These are phyloP conservation scores for Peronosclerospora sorghi DNA, from an alignment of 352 stramenopile genomes.

Conservation along the genomic window DNA sequence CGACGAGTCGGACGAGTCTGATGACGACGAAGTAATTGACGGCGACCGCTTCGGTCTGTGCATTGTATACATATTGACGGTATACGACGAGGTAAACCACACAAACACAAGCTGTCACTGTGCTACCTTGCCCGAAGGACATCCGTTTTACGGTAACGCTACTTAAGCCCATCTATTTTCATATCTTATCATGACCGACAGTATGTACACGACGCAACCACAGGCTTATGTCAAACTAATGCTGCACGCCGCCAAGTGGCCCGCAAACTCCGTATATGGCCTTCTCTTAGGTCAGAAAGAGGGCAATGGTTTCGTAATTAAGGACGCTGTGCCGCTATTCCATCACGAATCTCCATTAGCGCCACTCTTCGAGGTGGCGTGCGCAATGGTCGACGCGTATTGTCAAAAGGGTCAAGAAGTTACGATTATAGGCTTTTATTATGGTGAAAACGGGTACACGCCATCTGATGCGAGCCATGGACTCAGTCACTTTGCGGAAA, in stretches of 20 bases:
- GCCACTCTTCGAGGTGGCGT: conserved; percentile 54
- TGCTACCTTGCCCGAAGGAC: not conserved
- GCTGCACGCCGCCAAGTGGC: conserved; percentile 59
- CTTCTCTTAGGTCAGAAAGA: conserved; percentile 49
- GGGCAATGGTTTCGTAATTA: conserved; percentile 32
- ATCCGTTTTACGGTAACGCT: not conserved
- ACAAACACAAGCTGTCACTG: conserved; percentile 13
- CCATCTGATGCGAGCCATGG: conserved; percentile 20
- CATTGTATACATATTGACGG: conserved; percentile 13
- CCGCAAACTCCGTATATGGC: conserved; percentile 30
- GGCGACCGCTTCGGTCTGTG: conserved; percentile 27
- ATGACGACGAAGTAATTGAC: conserved; percentile 36
- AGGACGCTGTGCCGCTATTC: conserved; percentile 67
- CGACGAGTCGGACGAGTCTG: conserved; percentile 18
- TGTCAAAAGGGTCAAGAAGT: conserved; percentile 25
- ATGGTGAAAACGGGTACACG: conserved; percentile 24
- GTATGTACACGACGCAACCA: conserved; percentile 39
- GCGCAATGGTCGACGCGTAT: conserved; percentile 55
- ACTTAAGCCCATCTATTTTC: not conserved
- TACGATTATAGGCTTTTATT: conserved; percentile 64
- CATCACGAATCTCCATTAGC: conserved; percentile 61
- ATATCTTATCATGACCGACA: conserved; percentile 28
- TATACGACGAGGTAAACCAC: not conserved
- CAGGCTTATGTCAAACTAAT: conserved; percentile 65
- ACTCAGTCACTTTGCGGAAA: conserved; percentile 46